These are phyloP conservation scores for Vickermania spadyakhi DNA, from an alignment of 208 protist genomes.

Conservation along the genomic window DNA sequence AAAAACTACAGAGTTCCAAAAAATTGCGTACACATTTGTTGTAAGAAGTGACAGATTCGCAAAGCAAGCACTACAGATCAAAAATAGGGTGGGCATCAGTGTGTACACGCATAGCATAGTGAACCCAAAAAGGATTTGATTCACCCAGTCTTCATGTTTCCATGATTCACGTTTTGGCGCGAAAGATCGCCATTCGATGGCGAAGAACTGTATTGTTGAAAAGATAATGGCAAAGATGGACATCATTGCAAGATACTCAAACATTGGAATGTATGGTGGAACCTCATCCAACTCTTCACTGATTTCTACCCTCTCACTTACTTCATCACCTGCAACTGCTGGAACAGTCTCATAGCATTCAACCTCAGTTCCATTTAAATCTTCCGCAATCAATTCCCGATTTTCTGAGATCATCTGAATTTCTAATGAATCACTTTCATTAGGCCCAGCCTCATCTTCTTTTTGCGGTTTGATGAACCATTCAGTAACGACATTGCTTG, in stretches of 20 bases:
- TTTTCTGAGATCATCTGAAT: too few species aligned
- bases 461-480: constrained; percentile 64
- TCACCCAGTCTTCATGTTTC: constrained; percentile 54
- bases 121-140: constrained; percentile 73
- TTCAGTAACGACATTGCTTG: constrained; percentile 90
- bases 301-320: constrained; percentile 1
- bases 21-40: constrained; percentile 63
- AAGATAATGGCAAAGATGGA: constrained; percentile 57
- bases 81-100: constrained; percentile 54
- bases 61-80: constrained; percentile 68
- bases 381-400: neutral
- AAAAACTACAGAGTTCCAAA: constrained; percentile 81
- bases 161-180: constrained; percentile 26
- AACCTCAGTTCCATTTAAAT: neutral
- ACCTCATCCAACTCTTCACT: constrained; percentile 17
- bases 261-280: constrained; percentile 52
- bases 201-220: constrained; percentile 73
- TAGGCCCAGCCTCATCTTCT: neutral
- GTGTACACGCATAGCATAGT: constrained; percentile 81
- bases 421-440: too few species aligned
- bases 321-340: neutral
- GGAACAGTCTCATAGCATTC: neutral
- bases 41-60: constrained; percentile 75
- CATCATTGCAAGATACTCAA: constrained; percentile 74
- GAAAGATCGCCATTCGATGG: constrained; percentile 58